Evolutionary conservation across 2,329 filamentous ascomycete species (phyloP).

Genomic region (Graphilbum fragrans): DNA sequence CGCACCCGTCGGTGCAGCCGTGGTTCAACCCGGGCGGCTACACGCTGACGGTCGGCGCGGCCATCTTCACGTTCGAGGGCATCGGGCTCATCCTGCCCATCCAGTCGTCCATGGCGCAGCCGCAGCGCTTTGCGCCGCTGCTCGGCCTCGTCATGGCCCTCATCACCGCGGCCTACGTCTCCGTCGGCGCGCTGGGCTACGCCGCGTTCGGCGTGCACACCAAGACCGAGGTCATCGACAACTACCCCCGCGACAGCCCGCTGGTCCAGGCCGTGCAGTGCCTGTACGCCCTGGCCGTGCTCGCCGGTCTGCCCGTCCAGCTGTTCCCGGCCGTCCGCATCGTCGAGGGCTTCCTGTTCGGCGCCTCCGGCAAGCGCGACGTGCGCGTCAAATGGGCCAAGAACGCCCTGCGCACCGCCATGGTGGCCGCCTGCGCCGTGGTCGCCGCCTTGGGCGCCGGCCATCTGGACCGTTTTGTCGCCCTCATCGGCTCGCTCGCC

Average conservation of each 20-base stretch:
- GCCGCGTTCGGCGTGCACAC: slow-evolving; percentile 59
- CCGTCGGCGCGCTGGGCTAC: slow-evolving; percentile 61
- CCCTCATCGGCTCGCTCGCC: slow-evolving; percentile 60
- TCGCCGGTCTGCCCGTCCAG: slow-evolving; percentile 64
- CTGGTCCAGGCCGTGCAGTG: slow-evolving; percentile 69
- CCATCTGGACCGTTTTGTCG: slow-evolving; percentile 63
- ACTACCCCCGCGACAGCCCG: slow-evolving; percentile 57
- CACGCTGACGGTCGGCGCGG: slow-evolving; percentile 58
- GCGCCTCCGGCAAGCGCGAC: slow-evolving; percentile 54
- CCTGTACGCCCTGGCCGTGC: slow-evolving; percentile 59
- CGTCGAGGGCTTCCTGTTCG: slow-evolving; percentile 53
- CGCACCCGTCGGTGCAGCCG: slow-evolving; percentile 47
- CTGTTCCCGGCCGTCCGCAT: slow-evolving; percentile 64
- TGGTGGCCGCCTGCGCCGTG: slow-evolving; percentile 46
- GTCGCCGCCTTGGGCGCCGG: slow-evolving; percentile 53
- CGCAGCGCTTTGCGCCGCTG: slow-evolving; percentile 53
- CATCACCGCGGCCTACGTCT: slow-evolving; percentile 62
- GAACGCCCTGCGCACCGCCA: slow-evolving; percentile 48
- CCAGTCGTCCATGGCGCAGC: slow-evolving; percentile 61
- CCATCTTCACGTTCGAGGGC: slow-evolving; percentile 70
- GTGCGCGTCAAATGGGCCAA: slow-evolving; percentile 63
- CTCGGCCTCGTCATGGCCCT: slow-evolving; percentile 59
- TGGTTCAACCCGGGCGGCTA: slow-evolving; percentile 56
- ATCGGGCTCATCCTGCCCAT: slow-evolving; percentile 68
- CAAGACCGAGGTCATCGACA: slow-evolving; percentile 63